A percentile compares a stretch with the other conserved stretches of the same genome.
Evolutionary conservation across 495 filamentous ascomycete species (phyloP).

Genomic region (Entonaema liquescens): DNA sequence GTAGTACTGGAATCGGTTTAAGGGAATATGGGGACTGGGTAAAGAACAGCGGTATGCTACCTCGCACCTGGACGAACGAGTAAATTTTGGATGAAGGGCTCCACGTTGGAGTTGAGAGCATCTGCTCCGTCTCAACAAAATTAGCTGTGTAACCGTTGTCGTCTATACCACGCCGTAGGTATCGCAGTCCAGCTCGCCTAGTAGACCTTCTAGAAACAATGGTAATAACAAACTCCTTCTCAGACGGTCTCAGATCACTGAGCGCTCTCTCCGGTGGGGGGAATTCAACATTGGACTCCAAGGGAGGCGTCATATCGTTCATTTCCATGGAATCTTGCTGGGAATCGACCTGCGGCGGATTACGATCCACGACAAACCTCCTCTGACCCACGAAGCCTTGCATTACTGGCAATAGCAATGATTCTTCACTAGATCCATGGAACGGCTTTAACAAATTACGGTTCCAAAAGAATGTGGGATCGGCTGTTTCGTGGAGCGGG

Average conservation of each 20-base stretch:
- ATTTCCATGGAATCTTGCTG: conserved; percentile 55
- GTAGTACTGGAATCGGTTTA: conserved; percentile 83
- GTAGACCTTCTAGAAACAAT: conserved; percentile 85
- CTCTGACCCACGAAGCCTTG: conserved; percentile 95
- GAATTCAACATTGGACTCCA: conserved; percentile 21
- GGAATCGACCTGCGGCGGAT: conserved; percentile 56
- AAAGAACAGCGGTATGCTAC: conserved; percentile 91
- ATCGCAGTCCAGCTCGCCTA: conserved; percentile 85
- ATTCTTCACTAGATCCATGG: conserved; percentile 69
- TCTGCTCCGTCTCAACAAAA: conserved; percentile 91
- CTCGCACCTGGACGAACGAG: conserved; percentile 85
- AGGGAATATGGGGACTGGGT: conserved; percentile 92
- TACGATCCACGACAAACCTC: conserved; percentile 71
- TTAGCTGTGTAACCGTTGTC: conserved; percentile 90
- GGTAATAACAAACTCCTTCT: conserved; percentile 75
- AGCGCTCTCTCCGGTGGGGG: conserved; percentile 31
- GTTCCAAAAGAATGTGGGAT: conserved; percentile 93
- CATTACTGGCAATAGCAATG: conserved; percentile 81
- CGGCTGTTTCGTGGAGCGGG: conserved; percentile 75
- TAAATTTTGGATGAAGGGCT: conserved; percentile 68
- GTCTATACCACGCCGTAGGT: conserved; percentile 90
- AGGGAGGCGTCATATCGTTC: conserved; percentile 43
- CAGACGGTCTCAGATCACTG: conserved; percentile 46
- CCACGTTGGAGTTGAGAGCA: conserved; percentile 73
- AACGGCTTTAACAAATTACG: conserved; percentile 76